Evolutionary conservation across 2,329 filamentous ascomycete genomes (phyloP).

Genomic region (Cytospora schulzeri): DNA sequence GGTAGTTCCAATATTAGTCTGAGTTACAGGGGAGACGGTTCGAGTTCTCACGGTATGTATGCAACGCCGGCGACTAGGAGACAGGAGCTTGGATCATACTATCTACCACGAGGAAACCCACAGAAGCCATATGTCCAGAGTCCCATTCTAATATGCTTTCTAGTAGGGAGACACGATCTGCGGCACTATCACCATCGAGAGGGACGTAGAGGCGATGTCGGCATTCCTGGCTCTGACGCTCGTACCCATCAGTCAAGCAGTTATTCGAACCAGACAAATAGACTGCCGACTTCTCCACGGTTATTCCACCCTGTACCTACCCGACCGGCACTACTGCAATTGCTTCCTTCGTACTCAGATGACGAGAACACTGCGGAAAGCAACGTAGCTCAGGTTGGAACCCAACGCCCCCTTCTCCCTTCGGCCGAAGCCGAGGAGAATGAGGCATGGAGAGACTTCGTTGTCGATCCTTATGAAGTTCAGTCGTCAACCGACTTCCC

Average conservation of each 20-base stretch:
- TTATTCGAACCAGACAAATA: background rate
- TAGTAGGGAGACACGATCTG: background rate
- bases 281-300: constrained; percentile 18
- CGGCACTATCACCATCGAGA: background rate
- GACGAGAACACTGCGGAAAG: constrained; percentile 32
- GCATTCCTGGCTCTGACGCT: background rate
- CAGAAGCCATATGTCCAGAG: too few relatives aligned
- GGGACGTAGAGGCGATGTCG: background rate
- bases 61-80: background rate
- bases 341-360: constrained; percentile 9
- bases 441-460: constrained; percentile 32
- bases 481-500: constrained; percentile 9
- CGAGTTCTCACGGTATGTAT: constrained; percentile 6
- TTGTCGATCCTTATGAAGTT: constrained; percentile 25
- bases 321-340: constrained; percentile 20
- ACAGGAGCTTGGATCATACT: background rate
- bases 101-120: background rate
- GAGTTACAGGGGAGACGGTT: constrained; percentile 5
- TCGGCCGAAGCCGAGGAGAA: constrained; percentile 33
- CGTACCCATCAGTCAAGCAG: constrained; percentile 2
- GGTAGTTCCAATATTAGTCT: constrained; percentile 27
- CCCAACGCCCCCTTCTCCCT: constrained; percentile 24
- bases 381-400: constrained; percentile 33
- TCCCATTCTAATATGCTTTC: background rate
- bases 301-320: constrained; percentile 31